Base-by-base conservation (phyloP, 2,329 filamentous ascomycete species). In the Trichoderma harzianum region DNA sequence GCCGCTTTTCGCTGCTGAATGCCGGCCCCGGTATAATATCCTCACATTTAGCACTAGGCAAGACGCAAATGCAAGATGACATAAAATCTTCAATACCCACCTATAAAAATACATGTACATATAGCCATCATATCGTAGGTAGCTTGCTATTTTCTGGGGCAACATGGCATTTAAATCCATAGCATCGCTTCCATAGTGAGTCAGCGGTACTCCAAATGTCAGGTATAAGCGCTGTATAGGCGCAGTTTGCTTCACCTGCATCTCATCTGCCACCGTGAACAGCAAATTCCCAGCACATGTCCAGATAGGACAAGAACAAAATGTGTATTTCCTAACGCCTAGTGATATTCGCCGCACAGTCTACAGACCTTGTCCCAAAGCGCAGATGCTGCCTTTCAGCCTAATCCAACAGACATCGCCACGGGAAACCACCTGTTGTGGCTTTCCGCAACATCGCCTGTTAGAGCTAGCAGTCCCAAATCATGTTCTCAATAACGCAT, bases 401-500 rank as follows among this genome's bases (percentile, higher is more conserved):
- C 24, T 18, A 21, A 62, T 53, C 57, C 28, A 30, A 53, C 21
- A 62, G 39, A 53, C 67, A 30, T 21, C 24, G 28, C 57, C 11
- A 2, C 21, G 7, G 7, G 28, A n/a, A 34, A 14, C 14, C 55
- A 60, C 14, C n/a, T 62, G 57, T 16, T 12, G 36, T 53, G 30
- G 39, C 57, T 26, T n/a, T 43, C 67, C 39, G 5, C 30, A 18
- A 53, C 61, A 30, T 62, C 39, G 39, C 21, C n/a, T n/a, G 58
- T 5, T 58, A 4, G 21, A 24, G 26, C 51, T 28, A 69, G 66
- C 43, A 43, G 36, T 43, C 68, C 47, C 64, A 32, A 60, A 51
- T 43, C 62, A 51, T 61, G 28, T 75, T 72, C 67, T 39, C 63
- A 18, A 69, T 36, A 43, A 30, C 66, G 24, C 36, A 18, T 51